Evolutionary conservation across 1,139 yeast genomes (phyloP).

Genomic region (Blastobotrys buckinghamii): DNA sequence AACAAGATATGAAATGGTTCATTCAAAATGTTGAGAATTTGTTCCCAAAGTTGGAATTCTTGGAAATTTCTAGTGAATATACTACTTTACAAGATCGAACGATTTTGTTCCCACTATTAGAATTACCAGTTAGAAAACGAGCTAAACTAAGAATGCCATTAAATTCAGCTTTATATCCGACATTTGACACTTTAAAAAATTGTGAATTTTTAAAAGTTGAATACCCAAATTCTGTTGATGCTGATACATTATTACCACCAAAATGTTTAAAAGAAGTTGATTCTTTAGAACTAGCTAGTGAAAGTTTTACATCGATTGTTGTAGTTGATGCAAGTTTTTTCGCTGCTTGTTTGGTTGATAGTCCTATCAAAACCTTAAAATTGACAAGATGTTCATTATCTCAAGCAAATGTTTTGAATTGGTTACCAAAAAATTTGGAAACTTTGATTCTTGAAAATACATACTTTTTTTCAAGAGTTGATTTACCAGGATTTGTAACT

Average conservation of each 20-base stretch:
- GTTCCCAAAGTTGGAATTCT: neutral
- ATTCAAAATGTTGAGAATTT: neutral
- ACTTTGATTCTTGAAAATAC: neutral
- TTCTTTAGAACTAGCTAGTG: neutral
- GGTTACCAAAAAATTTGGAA: conserved; percentile 4
- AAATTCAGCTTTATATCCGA: neutral
- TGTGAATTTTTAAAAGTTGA: neutral
- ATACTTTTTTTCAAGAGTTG: neutral
- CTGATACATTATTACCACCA: neutral
- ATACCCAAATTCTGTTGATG: conserved; percentile 2
- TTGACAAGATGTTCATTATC: neutral
- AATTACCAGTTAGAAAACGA: neutral
- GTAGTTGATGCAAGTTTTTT: neutral
- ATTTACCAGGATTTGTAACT: neutral
- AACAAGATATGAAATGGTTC: conserved; percentile 6
- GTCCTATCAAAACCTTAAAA: neutral
- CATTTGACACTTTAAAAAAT: neutral
- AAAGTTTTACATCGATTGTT: neutral
- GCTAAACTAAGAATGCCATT: conserved; percentile 2
- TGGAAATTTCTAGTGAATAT: conserved; percentile 4
- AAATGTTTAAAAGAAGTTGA: neutral
- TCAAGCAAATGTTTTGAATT: neutral
- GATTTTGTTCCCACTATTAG: neutral
- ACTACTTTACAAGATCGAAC: neutral
- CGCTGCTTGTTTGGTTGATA: neutral